Base-by-base conservation (phyloP, 768 basidiomycete genomes). In the Amanita brunnescens region DNA sequence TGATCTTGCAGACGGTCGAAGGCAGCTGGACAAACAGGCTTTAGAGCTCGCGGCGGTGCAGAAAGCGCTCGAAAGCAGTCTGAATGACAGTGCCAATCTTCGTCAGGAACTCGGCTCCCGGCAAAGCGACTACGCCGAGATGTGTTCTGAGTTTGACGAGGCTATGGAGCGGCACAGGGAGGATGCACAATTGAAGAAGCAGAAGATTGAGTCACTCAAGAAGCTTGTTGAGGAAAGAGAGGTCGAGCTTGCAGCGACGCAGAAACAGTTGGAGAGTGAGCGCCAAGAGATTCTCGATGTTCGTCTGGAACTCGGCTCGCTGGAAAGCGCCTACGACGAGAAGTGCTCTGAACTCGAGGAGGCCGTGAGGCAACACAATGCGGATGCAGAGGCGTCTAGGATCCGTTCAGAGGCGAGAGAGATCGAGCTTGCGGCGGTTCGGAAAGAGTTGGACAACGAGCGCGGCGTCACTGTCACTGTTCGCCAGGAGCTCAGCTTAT, bases 31-130 rank as follows among this genome's bases (percentile, higher is more conserved):
- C 37, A 46, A 45, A 21, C 45, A 37, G 38, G 8, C 16, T 14
- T 35, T 42, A 1, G 58, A 61, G 40, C 24, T 63, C n/a, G n/a
- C n/a, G n/a, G n/a, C n/a, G n/a, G n/a, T n/a, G n/a, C n/a, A n/a
- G 26, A 48, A 51, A 9, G 23, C 41, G n/a, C 45, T 62, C 33
- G 57, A 51, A 8, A 52, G 34, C 29, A 51, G 52, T 39, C 51
- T 63, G 21, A 43, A 38, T n/a, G n/a, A n/a, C n/a, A n/a, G n/a
- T n/a, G n/a, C n/a, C 6, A 48, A 38, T 10, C 48, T 53, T 20
- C 52, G 45, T n/a, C 41, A 30, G n/a, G 58, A 58, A 5, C 3
- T 49, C 47, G 24, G 8, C 26, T 12, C 24, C 47, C 2, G 7
- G 47, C 1, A 18, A 39, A 26, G 26, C 47, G n/a, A n/a, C n/a